Base-by-base conservation (phyloP, 805 yeast genomes). In the Myxozyma vanderwaltii region DNA sequence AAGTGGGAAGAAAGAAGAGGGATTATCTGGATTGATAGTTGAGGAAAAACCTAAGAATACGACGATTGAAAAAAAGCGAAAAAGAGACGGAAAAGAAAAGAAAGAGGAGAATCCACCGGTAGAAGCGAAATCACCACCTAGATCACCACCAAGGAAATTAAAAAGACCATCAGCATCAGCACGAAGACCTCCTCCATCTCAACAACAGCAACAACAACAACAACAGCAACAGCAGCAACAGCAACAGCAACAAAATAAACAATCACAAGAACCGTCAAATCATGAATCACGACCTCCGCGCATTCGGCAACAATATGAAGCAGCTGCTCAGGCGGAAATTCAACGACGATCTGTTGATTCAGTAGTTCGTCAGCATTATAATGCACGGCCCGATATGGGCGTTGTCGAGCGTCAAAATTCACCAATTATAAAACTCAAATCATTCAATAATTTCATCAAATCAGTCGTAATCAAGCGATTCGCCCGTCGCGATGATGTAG, bases 361-460 rank as follows among this genome's bases (percentile, higher is more conserved):
- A 47, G 81, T 88, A 55, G 95, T 94, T 33, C 79, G 91, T 63
- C 78, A 81, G 50, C 97, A 90, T 73, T 94, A 94, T 72, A 94
- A 94, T 73, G 87, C 88, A 65, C 81, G 95, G 68, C 86, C 96
- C 0, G 81, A 82, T 64, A 82, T 83, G 1, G 84, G 85, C 63
- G 75, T 74, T 27, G 81, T 80, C 56, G 79, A 80, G 47, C 81
- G 99, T 66, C 79, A 84, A 19, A 76, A 82, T 36, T 90, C 97
- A 0, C 91, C 94, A 10, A 92, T 94, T 70, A 85, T 87, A 74
- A 88, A 88, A 68, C 77, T 94, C 63, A 80, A 97, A 61, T 86
- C 88, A 67, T 94, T 91, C 80, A 94, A 94, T 73, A 94, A 94
- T 71, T 88, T 91, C 61, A 86, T 94, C 68, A 94, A 94, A 70